phyloP scores from a whole-genome alignment of 208 protist genomes.

The Trypanosoma rangeli region DNA sequence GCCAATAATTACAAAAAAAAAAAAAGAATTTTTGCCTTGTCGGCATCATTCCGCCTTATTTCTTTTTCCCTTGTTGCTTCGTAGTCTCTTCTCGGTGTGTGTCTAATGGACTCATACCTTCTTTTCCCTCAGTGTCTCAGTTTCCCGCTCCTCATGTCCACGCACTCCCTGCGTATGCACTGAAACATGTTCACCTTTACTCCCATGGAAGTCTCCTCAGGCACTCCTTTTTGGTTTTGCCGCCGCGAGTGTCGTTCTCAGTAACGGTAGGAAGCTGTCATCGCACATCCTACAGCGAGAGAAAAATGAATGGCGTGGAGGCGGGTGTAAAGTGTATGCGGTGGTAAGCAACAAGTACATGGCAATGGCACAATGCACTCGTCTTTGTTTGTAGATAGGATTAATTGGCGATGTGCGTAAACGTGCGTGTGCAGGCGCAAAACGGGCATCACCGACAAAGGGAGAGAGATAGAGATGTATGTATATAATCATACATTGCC shows the following conservation, averaged over 20 bases:
- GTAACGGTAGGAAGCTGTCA: neutral
- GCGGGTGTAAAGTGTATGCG: neutral
- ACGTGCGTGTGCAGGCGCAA: too few species aligned
- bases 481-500: too few species aligned
- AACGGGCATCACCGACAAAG: too few species aligned
- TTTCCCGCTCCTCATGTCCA: neutral
- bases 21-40: neutral
- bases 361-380: too few species aligned
- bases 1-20: neutral
- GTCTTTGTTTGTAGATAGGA: too few species aligned
- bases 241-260: neutral
- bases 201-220: too few species aligned
- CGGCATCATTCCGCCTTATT: neutral
- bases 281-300: too few species aligned
- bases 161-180: too few species aligned
- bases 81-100: neutral
- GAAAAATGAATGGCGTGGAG: neutral
- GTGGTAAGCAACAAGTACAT: too few species aligned
- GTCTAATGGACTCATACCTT: neutral
- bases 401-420: too few species aligned
- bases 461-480: too few species aligned
- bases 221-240: neutral
- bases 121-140: neutral
- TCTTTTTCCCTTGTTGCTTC: neutral
- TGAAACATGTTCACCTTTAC: too few species aligned